These are phyloP conservation scores for Dipteronia sinensis DNA, from an alignment of 345 rosid genomes.

Conservation along the genomic window DNA sequence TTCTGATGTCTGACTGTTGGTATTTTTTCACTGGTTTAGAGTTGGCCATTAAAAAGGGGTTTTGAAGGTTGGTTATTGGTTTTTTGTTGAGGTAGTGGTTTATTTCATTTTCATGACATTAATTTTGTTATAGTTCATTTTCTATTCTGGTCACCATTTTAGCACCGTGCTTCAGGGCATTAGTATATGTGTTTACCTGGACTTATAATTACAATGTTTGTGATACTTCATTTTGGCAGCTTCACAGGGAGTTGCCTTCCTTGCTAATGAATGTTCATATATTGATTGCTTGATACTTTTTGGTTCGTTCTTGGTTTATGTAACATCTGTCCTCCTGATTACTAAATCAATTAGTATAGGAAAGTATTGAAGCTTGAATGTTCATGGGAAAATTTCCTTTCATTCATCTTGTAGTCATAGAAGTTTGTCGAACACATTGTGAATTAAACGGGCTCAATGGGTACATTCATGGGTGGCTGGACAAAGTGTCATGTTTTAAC, in stretches of 20 bases:
- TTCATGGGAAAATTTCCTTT: background rate
- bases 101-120: background rate
- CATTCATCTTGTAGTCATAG: background rate
- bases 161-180: background rate
- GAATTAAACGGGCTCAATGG: background rate
- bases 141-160: background rate
- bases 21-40: background rate
- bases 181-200: background rate
- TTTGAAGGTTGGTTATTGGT: background rate
- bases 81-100: background rate
- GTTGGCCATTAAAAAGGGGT: background rate
- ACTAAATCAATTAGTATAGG: background rate
- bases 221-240: background rate
- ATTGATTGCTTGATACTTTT: background rate
- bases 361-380: background rate
- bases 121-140: background rate
- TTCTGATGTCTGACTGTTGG: background rate
- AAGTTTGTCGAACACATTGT: conserved; percentile 5
- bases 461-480: background rate
- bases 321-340: background rate
- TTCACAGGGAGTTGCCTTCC: background rate
- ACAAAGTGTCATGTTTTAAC: background rate
- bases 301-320: background rate
- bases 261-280: background rate
- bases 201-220: background rate